A percentile compares a stretch with the other conserved stretches of the same genome.
These are phyloP conservation scores for Triticum urartu DNA, from an alignment of 176 grass and related monocot genomes.

Conservation along the genomic window DNA sequence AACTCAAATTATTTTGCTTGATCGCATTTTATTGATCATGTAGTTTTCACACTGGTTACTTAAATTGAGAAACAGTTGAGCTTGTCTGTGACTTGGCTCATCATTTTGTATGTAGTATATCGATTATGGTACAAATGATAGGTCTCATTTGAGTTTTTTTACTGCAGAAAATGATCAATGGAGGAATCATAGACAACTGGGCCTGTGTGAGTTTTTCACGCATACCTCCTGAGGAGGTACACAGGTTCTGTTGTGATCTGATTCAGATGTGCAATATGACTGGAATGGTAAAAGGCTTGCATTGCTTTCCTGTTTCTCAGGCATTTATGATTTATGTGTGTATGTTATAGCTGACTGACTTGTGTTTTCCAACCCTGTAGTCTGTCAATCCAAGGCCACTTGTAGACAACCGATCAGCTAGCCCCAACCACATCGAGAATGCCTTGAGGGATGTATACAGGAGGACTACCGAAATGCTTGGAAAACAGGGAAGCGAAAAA, in stretches of 20 bases:
- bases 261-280: slow-evolving; percentile 59
- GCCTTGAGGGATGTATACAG: slow-evolving; percentile 52
- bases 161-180: slow-evolving; percentile 76
- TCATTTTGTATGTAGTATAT: background rate
- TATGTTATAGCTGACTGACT: background rate
- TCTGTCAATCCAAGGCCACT: slow-evolving; percentile 45
- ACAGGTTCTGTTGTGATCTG: slow-evolving; percentile 53
- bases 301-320: background rate
- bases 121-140: background rate
- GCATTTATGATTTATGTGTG: background rate
- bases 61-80: background rate
- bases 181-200: slow-evolving; percentile 60
- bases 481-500: background rate
- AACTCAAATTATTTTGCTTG: too few species aligned
- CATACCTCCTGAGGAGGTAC: slow-evolving; percentile 41
- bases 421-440: slow-evolving; percentile 41
- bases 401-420: slow-evolving; percentile 22
- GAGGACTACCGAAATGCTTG: slow-evolving; percentile 16
- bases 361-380: slow-evolving; percentile 29
- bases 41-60: background rate
- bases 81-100: background rate
- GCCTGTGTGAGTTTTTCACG: slow-evolving; percentile 64
- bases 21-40: too few species aligned
- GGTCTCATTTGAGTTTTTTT: background rate
- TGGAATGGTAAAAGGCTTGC: slow-evolving; percentile 57